A percentile compares a stretch with the other conserved stretches of the same genome.
These are phyloP conservation scores for Diaporthe sp. DNA, from an alignment of 2,329 filamentous ascomycete genomes.

Conservation along the genomic window DNA sequence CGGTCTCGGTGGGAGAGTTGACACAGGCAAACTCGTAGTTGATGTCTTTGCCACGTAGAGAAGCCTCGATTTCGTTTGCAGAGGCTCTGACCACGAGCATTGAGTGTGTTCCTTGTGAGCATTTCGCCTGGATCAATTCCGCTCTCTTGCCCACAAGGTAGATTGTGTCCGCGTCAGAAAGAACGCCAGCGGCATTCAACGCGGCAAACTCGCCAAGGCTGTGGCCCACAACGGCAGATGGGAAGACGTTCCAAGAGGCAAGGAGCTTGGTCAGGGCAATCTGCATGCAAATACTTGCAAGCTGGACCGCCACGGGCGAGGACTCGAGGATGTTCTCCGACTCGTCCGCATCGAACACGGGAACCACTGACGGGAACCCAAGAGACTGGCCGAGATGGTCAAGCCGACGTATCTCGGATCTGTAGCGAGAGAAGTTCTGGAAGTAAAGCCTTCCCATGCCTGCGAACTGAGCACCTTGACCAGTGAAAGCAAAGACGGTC, in stretches of 20 bases:
- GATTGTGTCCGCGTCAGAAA: slow-evolving; percentile 79
- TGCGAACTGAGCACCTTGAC: slow-evolving; percentile 67
- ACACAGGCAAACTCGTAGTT: slow-evolving; percentile 74
- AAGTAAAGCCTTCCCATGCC: slow-evolving; percentile 60
- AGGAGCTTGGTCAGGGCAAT: slow-evolving; percentile 70
- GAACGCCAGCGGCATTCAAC: slow-evolving; percentile 77
- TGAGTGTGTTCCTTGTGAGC: slow-evolving; percentile 74
- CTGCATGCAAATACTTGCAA: slow-evolving; percentile 67
- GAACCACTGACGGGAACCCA: slow-evolving; percentile 68
- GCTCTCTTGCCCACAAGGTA: slow-evolving; percentile 79
- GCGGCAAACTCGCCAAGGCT: slow-evolving; percentile 58
- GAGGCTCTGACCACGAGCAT: slow-evolving; percentile 65
- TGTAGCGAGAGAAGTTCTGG: slow-evolving; percentile 46
- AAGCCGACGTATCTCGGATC: slow-evolving; percentile 64
- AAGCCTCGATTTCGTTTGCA: slow-evolving; percentile 65
- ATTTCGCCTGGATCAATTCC: slow-evolving; percentile 72
- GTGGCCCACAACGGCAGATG: slow-evolving; percentile 62
- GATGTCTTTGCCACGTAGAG: slow-evolving; percentile 57
- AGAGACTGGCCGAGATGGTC: slow-evolving; percentile 63
- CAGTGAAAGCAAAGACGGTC: slow-evolving; percentile 68
- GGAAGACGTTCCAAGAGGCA: slow-evolving; percentile 66
- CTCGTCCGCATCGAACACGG: slow-evolving; percentile 61
- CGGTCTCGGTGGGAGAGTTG: slow-evolving; percentile 81
- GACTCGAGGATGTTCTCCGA: slow-evolving; percentile 55
- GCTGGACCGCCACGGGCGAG: slow-evolving; percentile 65